Percentiles rank a stretch among this genome's conserved stretches.
phyloP scores from a whole-genome alignment of 2,329 filamentous ascomycete species.

The Phialophora verrucosa region DNA sequence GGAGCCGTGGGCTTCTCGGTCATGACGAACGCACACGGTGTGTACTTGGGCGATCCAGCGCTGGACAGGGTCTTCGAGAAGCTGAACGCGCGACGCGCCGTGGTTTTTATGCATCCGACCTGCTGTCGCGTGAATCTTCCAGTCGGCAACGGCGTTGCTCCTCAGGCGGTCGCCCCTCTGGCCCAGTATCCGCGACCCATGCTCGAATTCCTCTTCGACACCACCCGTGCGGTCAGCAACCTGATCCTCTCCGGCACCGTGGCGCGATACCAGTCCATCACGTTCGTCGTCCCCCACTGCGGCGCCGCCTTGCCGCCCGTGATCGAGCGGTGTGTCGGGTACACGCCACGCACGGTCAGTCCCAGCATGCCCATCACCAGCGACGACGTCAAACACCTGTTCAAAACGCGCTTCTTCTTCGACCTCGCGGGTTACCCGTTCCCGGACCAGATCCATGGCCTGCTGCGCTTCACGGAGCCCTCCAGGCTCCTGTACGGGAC shows the following conservation, averaged over 20 bases:
- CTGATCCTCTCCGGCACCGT: conserved; percentile 56
- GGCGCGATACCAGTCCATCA: conserved; percentile 51
- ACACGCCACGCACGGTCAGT: neutral
- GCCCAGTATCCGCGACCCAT: conserved; percentile 23
- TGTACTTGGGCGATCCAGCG: conserved; percentile 56
- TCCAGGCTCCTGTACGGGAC: conserved; percentile 16
- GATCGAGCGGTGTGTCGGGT: conserved; percentile 21
- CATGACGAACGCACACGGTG: conserved; percentile 58
- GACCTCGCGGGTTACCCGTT: conserved; percentile 28
- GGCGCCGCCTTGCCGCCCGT: conserved; percentile 51
- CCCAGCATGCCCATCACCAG: conserved; percentile 1
- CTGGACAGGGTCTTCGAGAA: conserved; percentile 55
- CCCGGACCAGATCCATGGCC: conserved; percentile 44
- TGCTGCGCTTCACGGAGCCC: conserved; percentile 16
- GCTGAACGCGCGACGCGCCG: conserved; percentile 53
- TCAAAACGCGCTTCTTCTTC: conserved; percentile 27
- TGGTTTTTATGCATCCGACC: conserved; percentile 61
- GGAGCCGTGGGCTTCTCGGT: conserved; percentile 58
- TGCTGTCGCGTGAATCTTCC: conserved; percentile 32
- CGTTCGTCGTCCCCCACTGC: conserved; percentile 55
- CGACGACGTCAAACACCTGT: conserved; percentile 14
- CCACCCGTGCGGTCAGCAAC: conserved; percentile 54
- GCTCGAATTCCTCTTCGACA: conserved; percentile 58
- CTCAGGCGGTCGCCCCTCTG: conserved; percentile 46
- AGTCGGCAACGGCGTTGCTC: conserved; percentile 30